Evolutionary conservation across 2,329 filamentous ascomycete genomes (phyloP).

Genomic region (Colletotrichum somersetense): DNA sequence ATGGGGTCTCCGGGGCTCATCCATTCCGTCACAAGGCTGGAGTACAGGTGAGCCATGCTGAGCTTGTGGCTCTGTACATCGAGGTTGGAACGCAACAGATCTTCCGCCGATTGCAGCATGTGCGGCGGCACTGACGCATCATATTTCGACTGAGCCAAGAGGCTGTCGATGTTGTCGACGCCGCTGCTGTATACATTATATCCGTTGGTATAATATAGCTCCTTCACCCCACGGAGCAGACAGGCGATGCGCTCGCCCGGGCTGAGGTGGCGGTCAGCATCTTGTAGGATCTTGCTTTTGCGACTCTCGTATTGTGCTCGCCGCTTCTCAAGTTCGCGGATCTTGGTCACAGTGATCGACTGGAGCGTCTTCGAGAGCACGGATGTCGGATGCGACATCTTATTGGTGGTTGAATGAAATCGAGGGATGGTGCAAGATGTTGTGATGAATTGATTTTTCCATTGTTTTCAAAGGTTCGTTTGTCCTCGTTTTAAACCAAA

Average conservation of each 20-base stretch:
- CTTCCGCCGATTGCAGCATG: conserved; percentile 52
- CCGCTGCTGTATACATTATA: conserved; percentile 47
- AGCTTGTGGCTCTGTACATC: conserved; percentile 58
- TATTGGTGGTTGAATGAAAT: background rate
- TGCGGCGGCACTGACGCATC: conserved; percentile 56
- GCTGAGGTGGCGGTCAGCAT: conserved; percentile 45
- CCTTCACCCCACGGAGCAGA: conserved; percentile 41
- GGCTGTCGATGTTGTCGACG: conserved; percentile 55
- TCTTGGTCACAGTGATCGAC: conserved; percentile 59
- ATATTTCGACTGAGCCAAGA: conserved; percentile 55
- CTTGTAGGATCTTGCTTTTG: conserved; percentile 49
- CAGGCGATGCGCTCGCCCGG: conserved; percentile 49
- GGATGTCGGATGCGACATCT: conserved; percentile 4
- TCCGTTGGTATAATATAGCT: conserved; percentile 42
- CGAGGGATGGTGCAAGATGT: background rate
- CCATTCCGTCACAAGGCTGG: conserved; percentile 62
- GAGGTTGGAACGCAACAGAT: conserved; percentile 53
- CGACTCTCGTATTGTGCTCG: conserved; percentile 53
- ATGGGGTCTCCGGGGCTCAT: conserved; percentile 49
- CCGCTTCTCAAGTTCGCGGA: conserved; percentile 58
- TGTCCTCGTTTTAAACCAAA: background rate
- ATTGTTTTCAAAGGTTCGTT: too few relatives aligned
- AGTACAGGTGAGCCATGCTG: conserved; percentile 59
- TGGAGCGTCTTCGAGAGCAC: conserved; percentile 56
- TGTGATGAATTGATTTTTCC: background rate